These are phyloP conservation scores for Naganishia sp. DNA, from an alignment of 1,284 basidiomycete genomes.

Conservation along the genomic window DNA sequence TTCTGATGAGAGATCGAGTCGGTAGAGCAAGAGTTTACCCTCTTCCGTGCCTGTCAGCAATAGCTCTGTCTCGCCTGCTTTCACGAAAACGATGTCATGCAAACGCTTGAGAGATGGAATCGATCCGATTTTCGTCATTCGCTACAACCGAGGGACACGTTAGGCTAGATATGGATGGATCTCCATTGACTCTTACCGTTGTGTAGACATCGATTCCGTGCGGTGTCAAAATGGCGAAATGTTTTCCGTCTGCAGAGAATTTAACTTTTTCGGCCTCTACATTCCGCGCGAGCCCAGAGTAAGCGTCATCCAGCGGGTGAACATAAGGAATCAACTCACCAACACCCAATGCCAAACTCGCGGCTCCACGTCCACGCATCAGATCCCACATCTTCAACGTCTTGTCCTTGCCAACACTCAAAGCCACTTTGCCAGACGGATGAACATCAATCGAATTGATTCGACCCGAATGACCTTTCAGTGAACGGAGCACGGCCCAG, in stretches of 20 bases:
- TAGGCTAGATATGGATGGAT: slow-evolving; percentile 22
- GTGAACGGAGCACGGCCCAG: slow-evolving; percentile 82
- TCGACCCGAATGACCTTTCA: slow-evolving; percentile 90
- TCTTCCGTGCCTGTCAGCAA: slow-evolving; percentile 83
- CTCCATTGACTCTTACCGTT: slow-evolving; percentile 59
- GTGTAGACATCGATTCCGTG: slow-evolving; percentile 77
- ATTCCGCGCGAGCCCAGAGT: slow-evolving; percentile 42
- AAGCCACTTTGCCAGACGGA: slow-evolving; percentile 83
- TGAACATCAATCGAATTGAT: slow-evolving; percentile 89
- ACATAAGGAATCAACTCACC: slow-evolving; percentile 58
- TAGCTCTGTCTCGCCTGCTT: slow-evolving; percentile 57
- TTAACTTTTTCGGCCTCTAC: slow-evolving; percentile 79
- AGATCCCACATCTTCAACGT: slow-evolving; percentile 97
- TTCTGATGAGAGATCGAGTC: slow-evolving; percentile 35
- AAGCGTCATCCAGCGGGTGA: background rate
- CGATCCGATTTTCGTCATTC: slow-evolving; percentile 64
- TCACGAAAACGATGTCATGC: slow-evolving; percentile 74
- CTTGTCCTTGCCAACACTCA: slow-evolving; percentile 87
- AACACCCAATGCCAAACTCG: slow-evolving; percentile 81
- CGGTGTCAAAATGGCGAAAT: slow-evolving; percentile 76
- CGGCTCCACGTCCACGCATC: slow-evolving; percentile 87
- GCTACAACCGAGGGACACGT: background rate
- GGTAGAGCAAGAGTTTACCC: slow-evolving; percentile 57
- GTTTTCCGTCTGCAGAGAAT: slow-evolving; percentile 73
- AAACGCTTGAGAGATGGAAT: slow-evolving; percentile 72